phyloP scores from a whole-genome alignment of 2,329 filamentous ascomycete genomes.

The Ophiosphaerella korrae region DNA sequence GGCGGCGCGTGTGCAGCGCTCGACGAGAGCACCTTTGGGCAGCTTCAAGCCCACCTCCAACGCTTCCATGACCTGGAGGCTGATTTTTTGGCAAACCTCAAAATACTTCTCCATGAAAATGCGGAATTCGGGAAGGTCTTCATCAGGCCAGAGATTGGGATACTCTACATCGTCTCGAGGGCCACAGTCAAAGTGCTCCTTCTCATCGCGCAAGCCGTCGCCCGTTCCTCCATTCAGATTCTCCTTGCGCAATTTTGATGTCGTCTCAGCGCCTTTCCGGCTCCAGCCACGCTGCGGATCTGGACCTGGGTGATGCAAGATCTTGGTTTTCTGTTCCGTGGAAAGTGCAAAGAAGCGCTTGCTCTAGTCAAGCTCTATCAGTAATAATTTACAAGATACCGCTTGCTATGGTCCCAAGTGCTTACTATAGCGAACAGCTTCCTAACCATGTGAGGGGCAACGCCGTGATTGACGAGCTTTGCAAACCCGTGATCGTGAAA shows the following conservation, averaged over 20 bases:
- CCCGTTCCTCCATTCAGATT: no score
- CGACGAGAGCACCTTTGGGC: constrained; percentile 4
- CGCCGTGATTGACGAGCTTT: no score
- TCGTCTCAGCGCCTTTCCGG: constrained; percentile 7
- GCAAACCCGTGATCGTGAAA: no score
- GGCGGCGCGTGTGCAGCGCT: constrained; percentile 4
- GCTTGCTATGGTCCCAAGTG: no score
- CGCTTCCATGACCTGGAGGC: constrained; percentile 8
- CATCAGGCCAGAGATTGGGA: constrained; percentile 5
- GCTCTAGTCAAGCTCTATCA: neutral
- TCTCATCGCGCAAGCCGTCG: neutral
- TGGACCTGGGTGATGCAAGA: constrained; percentile 5
- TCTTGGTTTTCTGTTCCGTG: constrained; percentile 3
- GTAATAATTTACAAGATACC: no score
- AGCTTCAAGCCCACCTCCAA: constrained; percentile 16
- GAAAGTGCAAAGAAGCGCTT: constrained; percentile 15
- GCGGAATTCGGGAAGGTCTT: constrained; percentile 13
- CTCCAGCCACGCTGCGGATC: constrained; percentile 17
- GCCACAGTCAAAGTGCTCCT: constrained; percentile 7
- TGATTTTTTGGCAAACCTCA: constrained; percentile 7
- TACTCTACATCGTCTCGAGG: neutral
- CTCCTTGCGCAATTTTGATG: constrained; percentile 3
- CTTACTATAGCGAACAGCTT: no score
- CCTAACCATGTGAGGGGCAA: no score
- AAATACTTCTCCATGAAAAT: constrained; percentile 18